Base-by-base conservation (phyloP, 2,329 filamentous ascomycete genomes). In the Ophiosphaerella narmari region DNA sequence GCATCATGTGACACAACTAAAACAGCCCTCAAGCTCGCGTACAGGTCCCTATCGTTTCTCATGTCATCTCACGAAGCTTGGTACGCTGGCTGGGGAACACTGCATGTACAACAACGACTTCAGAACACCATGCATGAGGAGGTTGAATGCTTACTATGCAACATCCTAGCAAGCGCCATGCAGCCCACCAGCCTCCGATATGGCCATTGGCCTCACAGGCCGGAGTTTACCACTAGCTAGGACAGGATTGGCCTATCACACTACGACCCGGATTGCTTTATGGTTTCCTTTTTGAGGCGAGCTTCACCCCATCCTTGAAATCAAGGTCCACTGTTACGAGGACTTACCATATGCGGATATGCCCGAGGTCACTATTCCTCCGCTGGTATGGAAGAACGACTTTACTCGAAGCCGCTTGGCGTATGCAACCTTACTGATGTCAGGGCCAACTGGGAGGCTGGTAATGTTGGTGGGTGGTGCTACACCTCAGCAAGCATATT, bases 361-460 rank as follows among this genome's bases (percentile, higher is more conserved):
- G 18, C 18, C 18, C 13, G 43, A 52, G 49, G 47, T 53, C 47
- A 55, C 24, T 42, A 39, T 42, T 21, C 26, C 36, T 43, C 54
- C 50, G 43, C 46, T 44, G 34, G 46, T 48, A 43, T 55, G 40
- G 50, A 47, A 43, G 49, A 53, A 50, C 44, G 38, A 54, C 39
- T 45, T 56, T 50, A 55, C 58, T 57, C 56, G 59, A 63, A 54
- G 49, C 54, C 58, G 46, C 54, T 63, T 67, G 58, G 65, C 64
- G 47, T 52, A 65, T 69, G 63, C 62, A 66, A 68, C 66, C 59
- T 36, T 64, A 57, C 52, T 55, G 55, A 55, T 64, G 50, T 35
- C 39, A 32, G 11, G 24, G 24, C 46, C 26, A 16, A 39, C 23
- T 56, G 55, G 62, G 60, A 40, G 58, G 63, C 57, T 69, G 62